These are phyloP conservation scores for Ogataea wickerhamii DNA, from an alignment of 805 yeast genomes.

Conservation along the genomic window DNA sequence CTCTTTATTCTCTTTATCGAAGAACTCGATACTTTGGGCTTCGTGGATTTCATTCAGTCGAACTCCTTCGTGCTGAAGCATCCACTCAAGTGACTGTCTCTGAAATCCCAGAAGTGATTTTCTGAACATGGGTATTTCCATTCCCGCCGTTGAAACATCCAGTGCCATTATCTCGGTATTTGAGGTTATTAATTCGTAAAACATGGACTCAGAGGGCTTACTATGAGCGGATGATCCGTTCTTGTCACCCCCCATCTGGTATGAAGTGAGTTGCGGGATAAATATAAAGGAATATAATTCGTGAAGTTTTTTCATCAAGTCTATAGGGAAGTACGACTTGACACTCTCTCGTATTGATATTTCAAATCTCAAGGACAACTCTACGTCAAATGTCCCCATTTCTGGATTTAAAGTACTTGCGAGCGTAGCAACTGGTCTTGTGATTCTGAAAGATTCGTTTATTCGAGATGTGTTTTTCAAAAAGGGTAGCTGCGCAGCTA, in stretches of 20 bases:
- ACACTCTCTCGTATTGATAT: constrained; percentile 19
- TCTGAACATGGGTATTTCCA: constrained; percentile 17
- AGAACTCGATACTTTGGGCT: constrained; percentile 16
- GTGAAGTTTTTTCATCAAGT: constrained; percentile 18
- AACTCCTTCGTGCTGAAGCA: constrained; percentile 48
- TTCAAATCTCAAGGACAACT: constrained; percentile 3
- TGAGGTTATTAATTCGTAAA: constrained; percentile 49
- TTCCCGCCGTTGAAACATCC: constrained; percentile 1
- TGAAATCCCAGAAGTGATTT: constrained; percentile 42
- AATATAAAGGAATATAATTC: constrained; percentile 14
- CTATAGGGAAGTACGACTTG: constrained; percentile 12
- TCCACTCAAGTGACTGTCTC: constrained; percentile 53
- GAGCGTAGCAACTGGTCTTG: constrained; percentile 4
- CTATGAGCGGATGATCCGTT: constrained; percentile 2
- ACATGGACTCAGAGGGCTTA: constrained; percentile 32
- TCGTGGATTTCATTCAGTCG: constrained; percentile 26
- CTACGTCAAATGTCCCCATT: not conserved
- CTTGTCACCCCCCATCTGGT: constrained; percentile 19
- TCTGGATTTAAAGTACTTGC: constrained; percentile 1
- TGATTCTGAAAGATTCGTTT: constrained; percentile 1
- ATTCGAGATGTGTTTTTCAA: constrained; percentile 5
- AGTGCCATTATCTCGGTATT: constrained; percentile 33
- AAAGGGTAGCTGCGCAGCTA: constrained; percentile 13
- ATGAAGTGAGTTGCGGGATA: constrained; percentile 20
- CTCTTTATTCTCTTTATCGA: constrained; percentile 16